A percentile compares a stretch with the other conserved stretches of the same genome.
phyloP scores from a whole-genome alignment of 768 basidiomycete genomes.

The Phallus indusiatus region DNA sequence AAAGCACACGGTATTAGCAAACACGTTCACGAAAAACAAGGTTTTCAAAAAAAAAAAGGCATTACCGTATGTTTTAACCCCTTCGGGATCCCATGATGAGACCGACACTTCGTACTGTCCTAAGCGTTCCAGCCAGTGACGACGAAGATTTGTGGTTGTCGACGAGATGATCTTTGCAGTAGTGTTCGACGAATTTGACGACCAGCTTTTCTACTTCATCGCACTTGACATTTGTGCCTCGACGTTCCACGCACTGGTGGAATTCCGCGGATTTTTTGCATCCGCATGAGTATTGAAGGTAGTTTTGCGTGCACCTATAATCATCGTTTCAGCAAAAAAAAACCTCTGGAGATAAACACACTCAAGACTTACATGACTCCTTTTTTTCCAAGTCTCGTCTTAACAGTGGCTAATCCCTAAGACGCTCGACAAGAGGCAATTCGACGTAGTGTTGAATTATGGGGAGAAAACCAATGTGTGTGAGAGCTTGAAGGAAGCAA shows the following conservation, averaged over 20 bases:
- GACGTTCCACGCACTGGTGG: background rate
- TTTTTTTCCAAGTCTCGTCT: background rate
- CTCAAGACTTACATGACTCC: background rate
- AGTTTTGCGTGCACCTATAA: background rate
- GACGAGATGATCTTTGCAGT: background rate
- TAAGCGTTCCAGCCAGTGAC: background rate
- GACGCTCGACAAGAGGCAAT: background rate
- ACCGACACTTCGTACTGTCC: background rate
- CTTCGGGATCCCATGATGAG: background rate
- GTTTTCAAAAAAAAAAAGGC: too few relatives aligned
- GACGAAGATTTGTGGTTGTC: background rate
- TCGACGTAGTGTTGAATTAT: background rate
- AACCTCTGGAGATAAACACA: background rate
- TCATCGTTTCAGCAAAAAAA: background rate
- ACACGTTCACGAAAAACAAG: too few relatives aligned
- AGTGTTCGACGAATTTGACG: background rate
- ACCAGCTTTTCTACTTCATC: background rate
- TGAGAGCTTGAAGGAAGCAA: background rate
- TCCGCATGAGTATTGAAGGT: background rate
- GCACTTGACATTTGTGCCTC: background rate
- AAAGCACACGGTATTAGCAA: too few relatives aligned
- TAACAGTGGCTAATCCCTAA: background rate
- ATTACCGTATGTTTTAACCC: background rate
- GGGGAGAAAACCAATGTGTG: background rate
- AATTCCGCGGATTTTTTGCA: background rate